Evolutionary conservation across 1,284 basidiomycete genomes (phyloP).

Genomic region (Malassezia psittaci): DNA sequence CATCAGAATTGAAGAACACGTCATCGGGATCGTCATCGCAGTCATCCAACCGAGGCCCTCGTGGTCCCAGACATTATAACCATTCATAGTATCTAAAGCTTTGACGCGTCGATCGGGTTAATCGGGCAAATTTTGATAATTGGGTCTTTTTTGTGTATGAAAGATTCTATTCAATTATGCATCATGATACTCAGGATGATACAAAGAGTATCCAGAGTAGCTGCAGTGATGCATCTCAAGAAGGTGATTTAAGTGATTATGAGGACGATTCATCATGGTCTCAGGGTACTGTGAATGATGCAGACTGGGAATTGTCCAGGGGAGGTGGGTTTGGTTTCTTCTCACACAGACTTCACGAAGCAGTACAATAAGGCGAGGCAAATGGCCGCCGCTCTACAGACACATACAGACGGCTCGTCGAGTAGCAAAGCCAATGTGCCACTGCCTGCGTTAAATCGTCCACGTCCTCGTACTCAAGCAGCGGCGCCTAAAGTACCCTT

Average conservation of each 20-base stretch:
- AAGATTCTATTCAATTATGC: too few relatives aligned
- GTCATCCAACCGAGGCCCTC: neutral
- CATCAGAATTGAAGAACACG: neutral
- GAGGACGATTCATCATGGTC: too few relatives aligned
- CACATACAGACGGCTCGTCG: neutral
- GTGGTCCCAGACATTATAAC: neutral
- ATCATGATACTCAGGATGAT: too few relatives aligned
- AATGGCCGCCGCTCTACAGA: slow-evolving; percentile 25
- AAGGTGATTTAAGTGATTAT: too few relatives aligned
- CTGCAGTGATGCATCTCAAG: neutral
- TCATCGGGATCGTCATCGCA: neutral
- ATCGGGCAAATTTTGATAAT: too few relatives aligned
- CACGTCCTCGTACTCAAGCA: slow-evolving; percentile 11
- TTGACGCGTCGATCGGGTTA: too few relatives aligned
- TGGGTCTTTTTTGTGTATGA: too few relatives aligned
- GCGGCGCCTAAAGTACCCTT: slow-evolving; percentile 5
- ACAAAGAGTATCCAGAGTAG: neutral
- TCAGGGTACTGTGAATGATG: slow-evolving; percentile 37
- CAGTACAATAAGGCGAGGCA: slow-evolving; percentile 44
- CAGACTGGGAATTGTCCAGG: slow-evolving; percentile 44
- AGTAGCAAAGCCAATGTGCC: neutral
- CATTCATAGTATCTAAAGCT: too few relatives aligned
- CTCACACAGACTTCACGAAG: slow-evolving; percentile 37
- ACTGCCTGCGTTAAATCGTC: slow-evolving; percentile 31
- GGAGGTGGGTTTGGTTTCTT: slow-evolving; percentile 22